phyloP scores from a whole-genome alignment of 2,329 filamentous ascomycete species.

The Akanthomyces muscarius region DNA sequence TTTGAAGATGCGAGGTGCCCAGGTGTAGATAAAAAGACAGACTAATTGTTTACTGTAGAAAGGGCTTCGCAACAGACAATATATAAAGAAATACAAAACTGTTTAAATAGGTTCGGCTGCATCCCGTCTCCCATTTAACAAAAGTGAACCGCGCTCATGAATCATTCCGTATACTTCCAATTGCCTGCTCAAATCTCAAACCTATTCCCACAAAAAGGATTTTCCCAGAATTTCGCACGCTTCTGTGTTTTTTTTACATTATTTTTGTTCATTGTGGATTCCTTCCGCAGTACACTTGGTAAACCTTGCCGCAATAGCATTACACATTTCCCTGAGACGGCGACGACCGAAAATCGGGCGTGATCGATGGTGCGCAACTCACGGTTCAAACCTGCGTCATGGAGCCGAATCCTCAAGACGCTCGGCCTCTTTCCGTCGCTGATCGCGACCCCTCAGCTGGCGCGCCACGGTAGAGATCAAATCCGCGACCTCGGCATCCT shows the following conservation, averaged over 20 bases:
- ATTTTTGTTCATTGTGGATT: background rate
- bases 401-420: no score
- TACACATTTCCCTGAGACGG: background rate
- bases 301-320: background rate
- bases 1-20: no score
- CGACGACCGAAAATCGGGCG: background rate
- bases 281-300: background rate
- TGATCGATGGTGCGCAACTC: background rate
- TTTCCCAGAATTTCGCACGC: background rate
- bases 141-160: background rate
- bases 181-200: background rate
- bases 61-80: background rate
- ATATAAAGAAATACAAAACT: background rate
- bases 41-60: no score
- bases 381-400: background rate
- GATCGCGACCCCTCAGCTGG: no score
- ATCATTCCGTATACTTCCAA: slow-evolving; percentile 1
- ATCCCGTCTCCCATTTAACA: background rate
- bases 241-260: background rate
- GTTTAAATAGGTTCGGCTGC: background rate
- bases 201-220: background rate
- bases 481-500: background rate
- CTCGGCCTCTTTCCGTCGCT: no score
- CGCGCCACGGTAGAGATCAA: background rate
- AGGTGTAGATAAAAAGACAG: no score